Percentiles rank a stretch among this genome's conserved stretches.
Conservation (phyloP, 768 basidiomycete species). For the Termitomyces sp. region DNA sequence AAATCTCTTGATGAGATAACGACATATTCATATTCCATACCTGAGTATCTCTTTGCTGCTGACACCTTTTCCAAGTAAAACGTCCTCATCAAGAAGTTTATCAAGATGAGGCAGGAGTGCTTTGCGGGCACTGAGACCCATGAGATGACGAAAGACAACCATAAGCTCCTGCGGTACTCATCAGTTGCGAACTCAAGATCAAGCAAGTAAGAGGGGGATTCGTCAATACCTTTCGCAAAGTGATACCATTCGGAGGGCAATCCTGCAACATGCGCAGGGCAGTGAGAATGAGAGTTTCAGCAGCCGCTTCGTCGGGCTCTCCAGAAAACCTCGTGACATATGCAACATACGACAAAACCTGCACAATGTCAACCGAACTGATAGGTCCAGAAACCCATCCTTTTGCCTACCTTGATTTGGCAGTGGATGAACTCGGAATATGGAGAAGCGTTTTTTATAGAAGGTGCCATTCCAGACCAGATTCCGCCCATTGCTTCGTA, state of each 20-base stretch:
- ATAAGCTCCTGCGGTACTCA: slow-evolving; percentile 68
- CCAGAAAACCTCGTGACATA: slow-evolving; percentile 71
- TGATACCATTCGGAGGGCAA: slow-evolving; percentile 82
- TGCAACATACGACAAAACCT: slow-evolving; percentile 91
- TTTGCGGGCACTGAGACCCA: slow-evolving; percentile 72
- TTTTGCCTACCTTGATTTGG: slow-evolving; percentile 79
- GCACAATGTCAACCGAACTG: slow-evolving; percentile 8
- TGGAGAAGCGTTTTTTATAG: slow-evolving; percentile 65
- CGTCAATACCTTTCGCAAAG: slow-evolving; percentile 67
- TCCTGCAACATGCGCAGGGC: slow-evolving; percentile 90
- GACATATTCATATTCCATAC: slow-evolving; percentile 28
- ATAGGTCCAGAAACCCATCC: neutral
- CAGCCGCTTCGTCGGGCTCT: slow-evolving; percentile 68
- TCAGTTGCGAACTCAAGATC: slow-evolving; percentile 7
- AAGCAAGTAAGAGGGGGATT: neutral
- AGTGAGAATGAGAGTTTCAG: slow-evolving; percentile 75
- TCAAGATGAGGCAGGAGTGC: slow-evolving; percentile 82
- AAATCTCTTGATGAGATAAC: neutral
- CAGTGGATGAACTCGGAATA: slow-evolving; percentile 85
- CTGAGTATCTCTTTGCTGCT: slow-evolving; percentile 84
- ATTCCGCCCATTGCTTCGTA: slow-evolving; percentile 77
- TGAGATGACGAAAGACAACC: slow-evolving; percentile 88
- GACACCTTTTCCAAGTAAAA: slow-evolving; percentile 81
- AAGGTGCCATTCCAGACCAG: slow-evolving; percentile 80
- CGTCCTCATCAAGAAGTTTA: slow-evolving; percentile 86